Evolutionary conservation across 2,329 filamentous ascomycete species (phyloP).

Genomic region (Ascochyta viciae-villosae): DNA sequence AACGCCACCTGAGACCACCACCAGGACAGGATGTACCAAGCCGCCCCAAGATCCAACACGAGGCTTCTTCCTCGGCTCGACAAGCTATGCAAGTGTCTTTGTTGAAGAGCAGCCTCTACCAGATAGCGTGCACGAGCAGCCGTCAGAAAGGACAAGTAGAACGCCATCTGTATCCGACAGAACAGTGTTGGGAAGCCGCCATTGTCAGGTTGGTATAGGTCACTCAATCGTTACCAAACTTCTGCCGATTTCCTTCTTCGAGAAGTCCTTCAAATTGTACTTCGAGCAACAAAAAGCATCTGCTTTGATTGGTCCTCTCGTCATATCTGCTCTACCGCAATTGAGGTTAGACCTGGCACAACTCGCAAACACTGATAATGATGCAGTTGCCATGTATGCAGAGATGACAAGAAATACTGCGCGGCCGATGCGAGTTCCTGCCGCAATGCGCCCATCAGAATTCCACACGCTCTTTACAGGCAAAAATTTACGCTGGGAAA

Average conservation of each 20-base stretch:
- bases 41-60: conserved; percentile 33
- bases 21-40: conserved; percentile 25
- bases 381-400: conserved; percentile 31
- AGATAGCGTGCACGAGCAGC: conserved; percentile 41
- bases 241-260: conserved; percentile 39
- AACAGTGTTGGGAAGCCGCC: conserved; percentile 30
- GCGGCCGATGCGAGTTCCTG: conserved; percentile 40
- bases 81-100: conserved; percentile 47
- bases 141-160: conserved; percentile 31
- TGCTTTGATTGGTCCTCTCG: conserved; percentile 37
- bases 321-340: conserved; percentile 42
- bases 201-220: conserved; percentile 40
- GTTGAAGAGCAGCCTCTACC: conserved; percentile 40
- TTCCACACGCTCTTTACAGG: conserved; percentile 46
- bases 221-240: conserved; percentile 39
- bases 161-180: conserved; percentile 29
- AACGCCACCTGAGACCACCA: conserved; percentile 38
- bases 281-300: conserved; percentile 37
- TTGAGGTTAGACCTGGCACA: conserved; percentile 40
- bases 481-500: conserved; percentile 46
- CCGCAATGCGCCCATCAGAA: conserved; percentile 39
- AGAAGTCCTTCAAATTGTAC: conserved; percentile 36
- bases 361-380: conserved; percentile 25
- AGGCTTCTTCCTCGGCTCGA: conserved; percentile 46
- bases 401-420: conserved; percentile 45